These are phyloP conservation scores for Auricularia sp. DNA, from an alignment of 768 basidiomycete genomes.

Conservation along the genomic window DNA sequence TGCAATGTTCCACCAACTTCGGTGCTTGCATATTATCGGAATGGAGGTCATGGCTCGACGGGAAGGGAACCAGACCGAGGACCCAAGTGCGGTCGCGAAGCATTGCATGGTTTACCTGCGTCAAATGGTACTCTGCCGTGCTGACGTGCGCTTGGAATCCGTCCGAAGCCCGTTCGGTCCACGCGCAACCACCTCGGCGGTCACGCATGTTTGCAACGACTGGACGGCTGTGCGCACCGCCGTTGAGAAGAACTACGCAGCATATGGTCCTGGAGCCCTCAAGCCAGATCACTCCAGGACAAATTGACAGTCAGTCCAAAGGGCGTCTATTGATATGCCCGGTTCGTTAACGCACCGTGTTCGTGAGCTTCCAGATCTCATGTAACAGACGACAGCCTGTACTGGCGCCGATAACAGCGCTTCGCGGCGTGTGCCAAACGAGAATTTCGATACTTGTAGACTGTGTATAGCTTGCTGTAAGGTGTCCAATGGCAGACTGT, in stretches of 20 bases:
- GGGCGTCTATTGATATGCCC: no score
- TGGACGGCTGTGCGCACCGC: constrained; percentile 29
- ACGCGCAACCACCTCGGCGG: constrained; percentile 22
- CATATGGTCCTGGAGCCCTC: neutral
- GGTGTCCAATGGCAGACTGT: no score
- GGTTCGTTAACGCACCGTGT: no score
- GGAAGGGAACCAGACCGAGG: neutral
- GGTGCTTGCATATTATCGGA: neutral
- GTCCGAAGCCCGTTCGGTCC: constrained; percentile 27
- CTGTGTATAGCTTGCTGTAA: no score
- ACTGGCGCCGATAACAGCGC: no score
- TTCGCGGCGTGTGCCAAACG: no score
- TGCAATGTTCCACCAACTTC: neutral
- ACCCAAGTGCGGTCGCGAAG: constrained; percentile 5
- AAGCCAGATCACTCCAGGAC: no score
- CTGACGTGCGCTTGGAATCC: constrained; percentile 24
- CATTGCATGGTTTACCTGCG: constrained; percentile 34
- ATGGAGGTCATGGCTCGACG: neutral
- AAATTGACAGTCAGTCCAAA: no score
- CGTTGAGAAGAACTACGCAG: constrained; percentile 27
- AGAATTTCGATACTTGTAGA: no score
- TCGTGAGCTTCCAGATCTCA: no score
- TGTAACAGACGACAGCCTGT: no score
- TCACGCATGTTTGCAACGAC: constrained; percentile 33
- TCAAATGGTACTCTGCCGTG: constrained; percentile 28